Evolutionary conservation across 345 rosid genomes (phyloP).

Genomic region (Syzygium aromaticum): DNA sequence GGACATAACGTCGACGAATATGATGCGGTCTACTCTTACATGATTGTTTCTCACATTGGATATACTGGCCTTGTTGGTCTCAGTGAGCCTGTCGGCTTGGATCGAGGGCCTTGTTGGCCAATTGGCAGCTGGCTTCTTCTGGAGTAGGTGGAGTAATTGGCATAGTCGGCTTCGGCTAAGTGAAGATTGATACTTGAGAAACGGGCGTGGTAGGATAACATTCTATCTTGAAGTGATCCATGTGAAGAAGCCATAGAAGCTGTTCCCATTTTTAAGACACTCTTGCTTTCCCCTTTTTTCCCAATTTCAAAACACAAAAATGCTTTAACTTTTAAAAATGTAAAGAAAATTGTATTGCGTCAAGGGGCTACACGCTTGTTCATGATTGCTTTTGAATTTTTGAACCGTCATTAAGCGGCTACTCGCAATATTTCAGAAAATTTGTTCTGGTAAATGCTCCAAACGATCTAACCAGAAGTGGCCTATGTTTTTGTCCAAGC

Average conservation of each 20-base stretch:
- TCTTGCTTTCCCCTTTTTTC: background rate
- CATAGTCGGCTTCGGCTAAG: background rate
- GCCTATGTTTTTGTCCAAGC: background rate
- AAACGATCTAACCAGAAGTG: background rate
- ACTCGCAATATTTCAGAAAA: background rate
- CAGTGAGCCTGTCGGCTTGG: background rate
- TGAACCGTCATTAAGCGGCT: background rate
- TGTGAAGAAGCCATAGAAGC: background rate
- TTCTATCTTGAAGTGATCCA: background rate
- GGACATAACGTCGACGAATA: background rate
- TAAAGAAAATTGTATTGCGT: background rate
- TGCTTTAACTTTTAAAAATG: background rate
- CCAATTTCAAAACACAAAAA: background rate
- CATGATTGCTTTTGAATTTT: background rate
- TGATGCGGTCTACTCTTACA: background rate
- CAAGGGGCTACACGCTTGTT: background rate
- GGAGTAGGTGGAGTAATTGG: background rate
- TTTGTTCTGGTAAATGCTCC: background rate
- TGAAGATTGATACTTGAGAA: background rate
- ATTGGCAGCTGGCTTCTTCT: background rate
- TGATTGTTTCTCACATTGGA: background rate
- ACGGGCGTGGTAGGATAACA: background rate
- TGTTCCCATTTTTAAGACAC: background rate
- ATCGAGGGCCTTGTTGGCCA: background rate
- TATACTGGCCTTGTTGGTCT: background rate